A percentile compares a stretch with the other conserved stretches of the same genome.
These are phyloP conservation scores for Gymnopus androsaceus DNA, from an alignment of 1,284 basidiomycete genomes.

Conservation along the genomic window DNA sequence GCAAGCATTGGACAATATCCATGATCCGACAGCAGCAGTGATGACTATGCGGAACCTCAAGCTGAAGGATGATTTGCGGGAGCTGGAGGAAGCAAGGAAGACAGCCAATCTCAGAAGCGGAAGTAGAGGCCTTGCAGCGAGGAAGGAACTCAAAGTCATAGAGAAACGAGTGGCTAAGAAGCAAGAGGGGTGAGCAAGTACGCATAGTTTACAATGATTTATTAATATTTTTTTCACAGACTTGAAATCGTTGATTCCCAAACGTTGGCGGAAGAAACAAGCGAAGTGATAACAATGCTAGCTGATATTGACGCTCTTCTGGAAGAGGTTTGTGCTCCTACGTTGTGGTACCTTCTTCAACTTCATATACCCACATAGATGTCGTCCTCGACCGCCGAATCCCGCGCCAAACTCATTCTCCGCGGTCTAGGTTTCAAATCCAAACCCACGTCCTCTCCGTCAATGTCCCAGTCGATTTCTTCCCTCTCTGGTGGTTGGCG, in stretches of 20 bases:
- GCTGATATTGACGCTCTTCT: conserved; percentile 38
- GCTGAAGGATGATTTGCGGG: conserved; percentile 34
- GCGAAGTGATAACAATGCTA: conserved; percentile 33
- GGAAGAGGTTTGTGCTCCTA: conserved; percentile 35
- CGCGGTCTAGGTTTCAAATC: conserved; percentile 65
- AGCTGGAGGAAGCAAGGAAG: conserved; percentile 51
- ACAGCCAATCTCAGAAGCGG: conserved; percentile 61
- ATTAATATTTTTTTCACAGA: not conserved
- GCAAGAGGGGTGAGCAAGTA: not conserved
- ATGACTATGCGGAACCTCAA: conserved; percentile 25
- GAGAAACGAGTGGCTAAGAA: conserved; percentile 39
- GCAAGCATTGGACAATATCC: conserved; percentile 12
- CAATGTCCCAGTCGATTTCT: conserved; percentile 48
- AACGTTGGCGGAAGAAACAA: conserved; percentile 24
- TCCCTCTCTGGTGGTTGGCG: conserved; percentile 73
- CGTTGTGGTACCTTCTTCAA: conserved; percentile 17
- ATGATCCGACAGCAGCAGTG: conserved; percentile 30
- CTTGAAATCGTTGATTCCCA: not conserved
- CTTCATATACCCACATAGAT: conserved; percentile 19
- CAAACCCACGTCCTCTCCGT: conserved; percentile 39
- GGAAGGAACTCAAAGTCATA: conserved; percentile 53
- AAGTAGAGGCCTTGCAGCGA: conserved; percentile 59
- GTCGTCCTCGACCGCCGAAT: conserved; percentile 49
- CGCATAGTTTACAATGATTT: not conserved
- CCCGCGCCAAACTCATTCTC: conserved; percentile 59